phyloP scores from a whole-genome alignment of 345 rosid genomes.

The Eucalyptus tenuipes region DNA sequence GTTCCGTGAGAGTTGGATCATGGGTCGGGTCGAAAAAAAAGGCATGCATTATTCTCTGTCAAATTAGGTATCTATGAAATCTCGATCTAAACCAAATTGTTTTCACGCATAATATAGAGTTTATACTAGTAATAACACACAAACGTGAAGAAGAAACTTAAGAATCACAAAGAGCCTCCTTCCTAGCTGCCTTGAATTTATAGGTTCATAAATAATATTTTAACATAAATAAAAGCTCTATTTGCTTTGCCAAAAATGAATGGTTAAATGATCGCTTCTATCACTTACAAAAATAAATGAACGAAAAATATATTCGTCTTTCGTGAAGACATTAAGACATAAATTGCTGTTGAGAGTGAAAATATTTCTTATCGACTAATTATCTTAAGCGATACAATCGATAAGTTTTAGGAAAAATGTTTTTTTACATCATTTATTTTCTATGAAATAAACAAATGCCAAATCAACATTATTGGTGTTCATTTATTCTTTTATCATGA shows the following conservation, averaged over 20 bases:
- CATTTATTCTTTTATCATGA: neutral
- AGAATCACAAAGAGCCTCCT: neutral
- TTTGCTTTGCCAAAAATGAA: too few species aligned
- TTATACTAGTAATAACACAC: neutral
- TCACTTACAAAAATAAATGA: too few species aligned
- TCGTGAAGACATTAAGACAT: fast-evolving
- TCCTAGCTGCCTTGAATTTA: neutral
- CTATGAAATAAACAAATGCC: neutral
- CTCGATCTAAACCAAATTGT: neutral
- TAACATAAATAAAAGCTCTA: neutral
- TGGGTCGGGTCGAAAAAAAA: neutral
- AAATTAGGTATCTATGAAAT: neutral
- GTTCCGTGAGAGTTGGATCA: neutral
- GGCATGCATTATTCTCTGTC: neutral
- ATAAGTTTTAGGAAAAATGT: fast-evolving
- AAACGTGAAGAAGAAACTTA: neutral
- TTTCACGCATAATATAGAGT: neutral
- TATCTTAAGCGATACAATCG: neutral
- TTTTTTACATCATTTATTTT: too few species aligned
- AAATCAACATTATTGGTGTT: neutral
- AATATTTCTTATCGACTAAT: too few species aligned
- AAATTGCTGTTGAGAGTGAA: neutral
- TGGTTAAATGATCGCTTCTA: too few species aligned
- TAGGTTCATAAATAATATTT: neutral
- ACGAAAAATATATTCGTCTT: too few species aligned